phyloP scores from a whole-genome alignment of 495 filamentous ascomycete species.

The Penicillium silybi region DNA sequence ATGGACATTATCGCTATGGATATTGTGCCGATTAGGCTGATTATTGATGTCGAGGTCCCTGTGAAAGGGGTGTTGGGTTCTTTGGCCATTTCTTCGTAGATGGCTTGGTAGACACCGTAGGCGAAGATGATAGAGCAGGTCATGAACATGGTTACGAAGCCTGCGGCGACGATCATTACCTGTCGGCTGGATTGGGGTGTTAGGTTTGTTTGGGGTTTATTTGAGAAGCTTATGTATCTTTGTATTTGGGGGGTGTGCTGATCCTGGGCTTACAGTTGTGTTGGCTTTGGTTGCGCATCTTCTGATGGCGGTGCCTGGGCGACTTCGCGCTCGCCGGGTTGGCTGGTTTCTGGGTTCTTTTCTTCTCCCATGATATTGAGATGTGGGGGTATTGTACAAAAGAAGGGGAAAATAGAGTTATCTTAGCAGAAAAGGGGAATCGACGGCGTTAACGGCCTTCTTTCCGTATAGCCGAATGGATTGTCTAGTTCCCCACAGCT shows the following conservation, averaged over 20 bases:
- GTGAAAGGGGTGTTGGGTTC: conserved; percentile 30
- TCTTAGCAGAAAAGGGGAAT: neutral
- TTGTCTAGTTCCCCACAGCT: neutral
- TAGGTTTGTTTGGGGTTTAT: neutral
- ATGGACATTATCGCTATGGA: conserved; percentile 44
- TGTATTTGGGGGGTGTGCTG: neutral
- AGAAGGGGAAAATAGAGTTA: neutral
- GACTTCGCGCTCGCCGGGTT: neutral
- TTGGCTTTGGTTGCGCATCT: conserved; percentile 8
- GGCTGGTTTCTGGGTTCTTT: neutral
- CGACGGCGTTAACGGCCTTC: neutral
- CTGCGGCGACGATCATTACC: conserved; percentile 27
- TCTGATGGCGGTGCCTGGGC: conserved; percentile 4
- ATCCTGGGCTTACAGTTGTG: conserved; percentile 7
- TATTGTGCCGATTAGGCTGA: conserved; percentile 44
- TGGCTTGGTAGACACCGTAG: conserved; percentile 44
- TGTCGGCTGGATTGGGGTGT: conserved; percentile 7
- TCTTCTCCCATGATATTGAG: neutral
- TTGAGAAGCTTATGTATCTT: neutral
- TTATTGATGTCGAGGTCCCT: conserved; percentile 33
- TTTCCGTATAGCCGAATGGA: neutral
- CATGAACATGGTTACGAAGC: conserved; percentile 39
- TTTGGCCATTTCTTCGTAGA: conserved; percentile 39
- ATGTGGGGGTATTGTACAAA: neutral
- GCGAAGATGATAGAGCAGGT: conserved; percentile 42